Base-by-base conservation (phyloP, 2,329 filamentous ascomycete species). In the Teratosphaeria epicoccoides region DNA sequence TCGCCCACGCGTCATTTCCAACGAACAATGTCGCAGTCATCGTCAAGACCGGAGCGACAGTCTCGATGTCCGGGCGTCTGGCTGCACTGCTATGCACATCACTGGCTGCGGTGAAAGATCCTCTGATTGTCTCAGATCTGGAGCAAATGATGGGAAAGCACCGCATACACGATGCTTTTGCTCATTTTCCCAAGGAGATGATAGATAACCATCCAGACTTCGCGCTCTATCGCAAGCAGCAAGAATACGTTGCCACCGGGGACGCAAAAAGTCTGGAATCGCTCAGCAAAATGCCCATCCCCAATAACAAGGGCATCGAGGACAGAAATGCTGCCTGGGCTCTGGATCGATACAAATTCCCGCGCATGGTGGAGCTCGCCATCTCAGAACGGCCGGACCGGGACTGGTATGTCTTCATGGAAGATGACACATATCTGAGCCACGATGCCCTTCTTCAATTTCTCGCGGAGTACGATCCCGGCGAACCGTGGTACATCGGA, bases 21-120 rank as follows among this genome's bases (percentile, higher is more conserved):
- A 1, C n/a, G 1, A 40, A 20, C 14, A 20, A 17, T 17, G 33
- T 81, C 49, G 74, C 79, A 55, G 71, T 81, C 24, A 66, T 79
- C 11, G 64, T 81, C 51, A 76, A 77, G 59, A 81, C 78, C 2
- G 78, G 77, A 49, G 77, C 78, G 11, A 76, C 76, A 11, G 77
- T 80, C 57, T 70, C 75, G 2, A 63, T 69, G 49, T 69, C 73
- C 14, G 33, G 33, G 4, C 78, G 77, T 59, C 69, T 81, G 2
- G 75, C 77, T 1, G 63, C 72, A 3, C 77, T 79, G 57, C 73
- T 79, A 55, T 20, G 26, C n/a, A 78, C 73, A 54, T 73, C 77
- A 33, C 76, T 77, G 48, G 71, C 72, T 17, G 80, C 73, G 63
- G 74, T 78, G 12, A 46, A 58, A 12, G 59, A 65, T 48, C 62